phyloP scores from a whole-genome alignment of 2,329 filamentous ascomycete species.

The Zasmidium citrigriseum region DNA sequence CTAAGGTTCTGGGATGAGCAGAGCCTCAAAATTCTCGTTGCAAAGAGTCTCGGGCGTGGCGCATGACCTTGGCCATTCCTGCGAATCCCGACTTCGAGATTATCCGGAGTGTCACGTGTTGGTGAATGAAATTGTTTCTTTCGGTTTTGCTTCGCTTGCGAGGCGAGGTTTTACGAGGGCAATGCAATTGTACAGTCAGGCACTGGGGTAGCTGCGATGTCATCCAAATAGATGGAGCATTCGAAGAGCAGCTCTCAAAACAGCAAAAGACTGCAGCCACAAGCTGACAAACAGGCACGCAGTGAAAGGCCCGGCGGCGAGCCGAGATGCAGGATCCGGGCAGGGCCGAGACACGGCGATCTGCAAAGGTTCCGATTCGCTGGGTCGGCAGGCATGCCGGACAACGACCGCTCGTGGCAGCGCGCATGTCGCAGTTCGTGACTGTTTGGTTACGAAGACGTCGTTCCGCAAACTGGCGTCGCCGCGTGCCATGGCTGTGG shows the following conservation, averaged over 20 bases:
- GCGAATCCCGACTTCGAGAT: background rate
- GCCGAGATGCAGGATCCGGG: background rate
- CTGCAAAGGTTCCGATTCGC: constrained; percentile 1
- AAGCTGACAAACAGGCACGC: background rate
- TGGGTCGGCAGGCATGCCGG: background rate
- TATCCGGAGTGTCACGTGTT: background rate
- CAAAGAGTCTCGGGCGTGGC: background rate
- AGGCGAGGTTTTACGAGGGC: background rate
- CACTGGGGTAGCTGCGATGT: background rate
- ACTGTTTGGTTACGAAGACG: background rate
- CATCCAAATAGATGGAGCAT: background rate
- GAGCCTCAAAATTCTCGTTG: constrained; percentile 6
- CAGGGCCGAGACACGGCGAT: background rate
- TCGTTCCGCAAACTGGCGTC: background rate
- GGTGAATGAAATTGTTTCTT: background rate
- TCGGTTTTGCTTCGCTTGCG: background rate
- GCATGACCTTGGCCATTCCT: background rate
- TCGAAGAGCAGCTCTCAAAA: background rate
- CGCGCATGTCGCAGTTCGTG: background rate
- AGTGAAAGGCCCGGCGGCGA: background rate
- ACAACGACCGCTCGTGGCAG: too few relatives aligned
- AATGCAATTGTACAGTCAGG: constrained; percentile 1
- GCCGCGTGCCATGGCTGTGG: background rate
- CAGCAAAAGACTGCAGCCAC: background rate
- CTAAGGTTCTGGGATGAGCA: background rate